Evolutionary conservation across 768 basidiomycete genomes (phyloP).

Genomic region (Pisolithus tinctorius): DNA sequence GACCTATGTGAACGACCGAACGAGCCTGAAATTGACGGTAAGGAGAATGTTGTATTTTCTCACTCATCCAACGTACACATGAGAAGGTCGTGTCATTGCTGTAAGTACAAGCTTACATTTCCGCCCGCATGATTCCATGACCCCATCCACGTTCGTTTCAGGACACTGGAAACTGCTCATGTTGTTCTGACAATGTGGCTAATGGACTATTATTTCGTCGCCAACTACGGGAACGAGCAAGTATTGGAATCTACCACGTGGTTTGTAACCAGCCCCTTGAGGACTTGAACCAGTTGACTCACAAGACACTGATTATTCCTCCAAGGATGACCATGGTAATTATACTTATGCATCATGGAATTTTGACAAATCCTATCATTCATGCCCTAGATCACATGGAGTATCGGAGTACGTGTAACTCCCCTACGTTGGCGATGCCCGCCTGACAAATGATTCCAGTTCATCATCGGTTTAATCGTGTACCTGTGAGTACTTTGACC

Average conservation of each 20-base stretch:
- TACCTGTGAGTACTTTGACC: background rate
- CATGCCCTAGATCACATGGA: background rate
- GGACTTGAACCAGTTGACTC: background rate
- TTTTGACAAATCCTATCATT: background rate
- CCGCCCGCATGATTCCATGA: too few species aligned
- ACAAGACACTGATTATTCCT: background rate
- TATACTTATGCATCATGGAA: background rate
- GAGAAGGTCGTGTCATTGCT: slow-evolving; percentile 2
- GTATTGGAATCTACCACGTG: background rate
- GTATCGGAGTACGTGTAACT: background rate
- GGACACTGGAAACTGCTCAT: slow-evolving; percentile 3
- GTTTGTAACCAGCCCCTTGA: background rate
- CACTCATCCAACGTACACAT: background rate
- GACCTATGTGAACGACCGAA: slow-evolving; percentile 4
- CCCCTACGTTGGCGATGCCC: background rate
- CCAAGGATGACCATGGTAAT: background rate
- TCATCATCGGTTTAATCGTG: slow-evolving; percentile 1
- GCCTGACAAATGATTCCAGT: background rate
- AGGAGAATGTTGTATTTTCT: background rate
- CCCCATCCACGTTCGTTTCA: background rate
- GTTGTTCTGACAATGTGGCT: slow-evolving; percentile 3
- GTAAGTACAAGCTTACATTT: background rate
- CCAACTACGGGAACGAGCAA: background rate
- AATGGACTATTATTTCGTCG: slow-evolving; percentile 4
- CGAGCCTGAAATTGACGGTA: slow-evolving; percentile 1